Evolutionary conservation across 495 filamentous ascomycete genomes (phyloP).

Genomic region (Aspergillus sclerotioniger): DNA sequence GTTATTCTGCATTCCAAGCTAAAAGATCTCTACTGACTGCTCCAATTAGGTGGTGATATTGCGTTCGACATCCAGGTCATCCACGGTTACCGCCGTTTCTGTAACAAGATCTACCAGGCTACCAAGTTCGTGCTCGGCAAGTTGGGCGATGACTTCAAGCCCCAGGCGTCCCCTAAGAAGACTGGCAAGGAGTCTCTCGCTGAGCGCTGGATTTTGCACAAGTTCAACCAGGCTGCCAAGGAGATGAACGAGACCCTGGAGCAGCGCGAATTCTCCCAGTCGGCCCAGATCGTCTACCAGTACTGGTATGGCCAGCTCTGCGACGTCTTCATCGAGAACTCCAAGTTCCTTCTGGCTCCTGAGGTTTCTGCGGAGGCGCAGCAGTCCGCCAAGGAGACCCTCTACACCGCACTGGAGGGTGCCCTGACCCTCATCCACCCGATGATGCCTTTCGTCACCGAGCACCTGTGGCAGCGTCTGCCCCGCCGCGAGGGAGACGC

Average conservation of each 20-base stretch:
- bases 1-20: slow-evolving; percentile 13
- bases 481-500: slow-evolving; percentile 61
- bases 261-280: slow-evolving; percentile 66
- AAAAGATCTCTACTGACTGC: not conserved
- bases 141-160: slow-evolving; percentile 68
- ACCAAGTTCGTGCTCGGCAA: slow-evolving; percentile 83
- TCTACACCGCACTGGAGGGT: slow-evolving; percentile 69
- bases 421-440: slow-evolving; percentile 69
- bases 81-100: slow-evolving; percentile 77
- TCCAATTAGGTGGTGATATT: slow-evolving; percentile 69
- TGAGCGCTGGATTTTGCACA: slow-evolving; percentile 84
- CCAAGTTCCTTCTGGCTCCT: slow-evolving; percentile 66
- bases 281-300: slow-evolving; percentile 62
- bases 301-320: slow-evolving; percentile 69
- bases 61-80: slow-evolving; percentile 83
- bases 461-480: slow-evolving; percentile 77
- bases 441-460: slow-evolving; percentile 78
- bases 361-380: slow-evolving; percentile 55
- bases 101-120: slow-evolving; percentile 92
- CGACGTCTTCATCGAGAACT: slow-evolving; percentile 74
- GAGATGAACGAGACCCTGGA: slow-evolving; percentile 69
- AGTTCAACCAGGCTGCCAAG: slow-evolving; percentile 70
- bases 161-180: slow-evolving; percentile 51
- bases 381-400: slow-evolving; percentile 59
- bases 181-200: slow-evolving; percentile 68